Evolutionary conservation across 2,329 filamentous ascomycete species (phyloP).

Genomic region (Fusarium equiseti): DNA sequence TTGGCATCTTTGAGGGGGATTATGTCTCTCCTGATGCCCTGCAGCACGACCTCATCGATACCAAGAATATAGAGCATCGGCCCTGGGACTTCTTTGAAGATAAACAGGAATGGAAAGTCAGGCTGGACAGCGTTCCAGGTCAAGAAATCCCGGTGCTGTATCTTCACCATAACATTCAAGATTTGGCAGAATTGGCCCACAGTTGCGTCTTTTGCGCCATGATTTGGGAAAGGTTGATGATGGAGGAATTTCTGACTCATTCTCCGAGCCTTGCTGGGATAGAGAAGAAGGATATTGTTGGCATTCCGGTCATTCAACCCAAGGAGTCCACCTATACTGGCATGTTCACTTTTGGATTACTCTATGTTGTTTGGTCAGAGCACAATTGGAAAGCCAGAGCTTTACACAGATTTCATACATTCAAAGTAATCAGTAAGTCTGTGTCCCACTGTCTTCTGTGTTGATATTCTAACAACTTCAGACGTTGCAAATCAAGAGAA

Average conservation of each 20-base stretch:
- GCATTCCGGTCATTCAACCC: conserved; percentile 17
- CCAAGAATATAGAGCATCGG: not conserved
- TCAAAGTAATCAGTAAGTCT: conserved; percentile 22
- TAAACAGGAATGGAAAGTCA: conserved; percentile 14
- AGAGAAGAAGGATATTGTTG: not conserved
- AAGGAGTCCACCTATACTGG: not conserved
- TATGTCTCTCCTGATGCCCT: conserved; percentile 15
- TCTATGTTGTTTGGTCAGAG: not conserved
- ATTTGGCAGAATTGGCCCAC: conserved; percentile 5
- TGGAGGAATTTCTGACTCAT: not conserved
- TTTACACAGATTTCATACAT: conserved; percentile 6
- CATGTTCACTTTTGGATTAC: conserved; percentile 15
- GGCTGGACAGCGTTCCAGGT: not conserved
- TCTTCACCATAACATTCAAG: conserved; percentile 19
- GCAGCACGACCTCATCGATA: conserved; percentile 13
- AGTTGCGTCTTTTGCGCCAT: conserved; percentile 33
- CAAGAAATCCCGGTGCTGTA: not conserved
- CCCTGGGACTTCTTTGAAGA: not conserved
- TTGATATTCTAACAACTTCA: not conserved
- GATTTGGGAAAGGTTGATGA: conserved; percentile 24
- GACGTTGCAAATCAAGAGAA: not conserved
- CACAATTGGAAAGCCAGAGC: not conserved
- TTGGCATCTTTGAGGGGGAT: conserved; percentile 23
- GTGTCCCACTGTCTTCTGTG: no score
- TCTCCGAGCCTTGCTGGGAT: not conserved